Conservation (phyloP, 78 protist species). For the Dictyostelium intermedium region DNA sequence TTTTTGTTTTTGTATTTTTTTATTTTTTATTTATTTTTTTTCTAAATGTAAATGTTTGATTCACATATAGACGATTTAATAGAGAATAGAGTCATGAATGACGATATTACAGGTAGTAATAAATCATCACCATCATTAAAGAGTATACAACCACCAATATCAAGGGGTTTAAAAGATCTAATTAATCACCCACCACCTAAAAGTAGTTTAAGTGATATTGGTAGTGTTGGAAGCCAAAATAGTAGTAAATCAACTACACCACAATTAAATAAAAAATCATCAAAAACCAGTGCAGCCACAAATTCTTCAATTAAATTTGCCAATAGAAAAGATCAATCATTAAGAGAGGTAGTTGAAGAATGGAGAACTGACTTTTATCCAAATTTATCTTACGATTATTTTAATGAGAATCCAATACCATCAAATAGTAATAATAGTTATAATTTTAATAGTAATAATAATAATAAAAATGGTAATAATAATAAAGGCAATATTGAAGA, state of each 20-base stretch:
- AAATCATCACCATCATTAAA: background rate
- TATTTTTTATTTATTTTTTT: background rate
- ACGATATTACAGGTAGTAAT: background rate
- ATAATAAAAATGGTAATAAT: too few relatives aligned
- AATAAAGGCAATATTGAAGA: too few relatives aligned
- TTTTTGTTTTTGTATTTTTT: background rate
- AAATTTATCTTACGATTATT: slow-evolving; percentile 2
- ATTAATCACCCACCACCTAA: background rate
- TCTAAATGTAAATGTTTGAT: background rate
- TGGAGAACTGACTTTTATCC: slow-evolving; percentile 36
- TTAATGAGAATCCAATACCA: background rate
- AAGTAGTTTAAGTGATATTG: background rate
- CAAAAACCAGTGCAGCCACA: background rate
- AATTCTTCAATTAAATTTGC: background rate
- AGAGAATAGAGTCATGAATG: slow-evolving; percentile 15
- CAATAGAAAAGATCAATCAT: background rate
- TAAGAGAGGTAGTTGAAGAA: background rate
- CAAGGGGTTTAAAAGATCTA: slow-evolving; percentile 8
- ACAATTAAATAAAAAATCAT: background rate
- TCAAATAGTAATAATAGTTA: background rate
- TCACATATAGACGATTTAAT: slow-evolving; percentile 11
- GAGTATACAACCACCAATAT: slow-evolving; percentile 2
- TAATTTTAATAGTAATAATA: background rate
- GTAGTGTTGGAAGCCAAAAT: background rate
- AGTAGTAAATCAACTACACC: background rate